A percentile compares a stretch with the other conserved stretches of the same genome.
Conservation (phyloP, 2,329 filamentous ascomycete species). For the Aspergillus neoniger region DNA sequence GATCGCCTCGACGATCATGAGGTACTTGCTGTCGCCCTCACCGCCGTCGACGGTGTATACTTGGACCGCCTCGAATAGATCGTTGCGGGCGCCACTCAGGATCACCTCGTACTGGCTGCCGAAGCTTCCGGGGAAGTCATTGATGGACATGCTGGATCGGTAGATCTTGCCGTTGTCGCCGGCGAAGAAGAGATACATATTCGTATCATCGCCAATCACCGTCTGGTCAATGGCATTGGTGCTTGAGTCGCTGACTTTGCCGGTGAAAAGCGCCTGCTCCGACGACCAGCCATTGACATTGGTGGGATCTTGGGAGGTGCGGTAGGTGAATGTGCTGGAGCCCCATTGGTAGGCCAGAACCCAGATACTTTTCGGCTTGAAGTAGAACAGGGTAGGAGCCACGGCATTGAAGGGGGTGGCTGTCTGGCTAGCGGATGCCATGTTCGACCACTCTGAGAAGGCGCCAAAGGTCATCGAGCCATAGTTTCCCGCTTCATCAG, state of each 20-base stretch:
- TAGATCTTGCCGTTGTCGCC: constrained; percentile 70
- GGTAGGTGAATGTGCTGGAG: constrained; percentile 52
- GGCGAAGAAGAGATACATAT: constrained; percentile 69
- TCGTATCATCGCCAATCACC: constrained; percentile 60
- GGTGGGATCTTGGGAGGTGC: constrained; percentile 60
- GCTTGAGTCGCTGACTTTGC: constrained; percentile 51
- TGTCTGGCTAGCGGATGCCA: no score
- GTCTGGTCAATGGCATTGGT: constrained; percentile 60
- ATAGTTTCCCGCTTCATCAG: no score
- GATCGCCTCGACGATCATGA: constrained; percentile 68
- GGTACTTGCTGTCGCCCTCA: constrained; percentile 57
- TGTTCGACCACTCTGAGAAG: no score
- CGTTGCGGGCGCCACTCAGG: constrained; percentile 55
- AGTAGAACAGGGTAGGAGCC: constrained; percentile 52
- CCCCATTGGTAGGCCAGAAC: constrained; percentile 69
- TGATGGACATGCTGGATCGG: constrained; percentile 63
- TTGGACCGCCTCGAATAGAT: constrained; percentile 67
- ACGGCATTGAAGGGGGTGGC: no score
- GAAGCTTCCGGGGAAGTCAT: constrained; percentile 63
- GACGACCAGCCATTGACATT: constrained; percentile 55
- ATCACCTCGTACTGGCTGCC: constrained; percentile 52
- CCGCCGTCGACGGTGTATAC: constrained; percentile 63
- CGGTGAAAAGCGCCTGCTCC: constrained; percentile 17
- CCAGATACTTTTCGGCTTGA: constrained; percentile 63
- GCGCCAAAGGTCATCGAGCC: no score